Evolutionary conservation across 1,284 basidiomycete genomes (phyloP).

Genomic region (Puccinia horiana): DNA sequence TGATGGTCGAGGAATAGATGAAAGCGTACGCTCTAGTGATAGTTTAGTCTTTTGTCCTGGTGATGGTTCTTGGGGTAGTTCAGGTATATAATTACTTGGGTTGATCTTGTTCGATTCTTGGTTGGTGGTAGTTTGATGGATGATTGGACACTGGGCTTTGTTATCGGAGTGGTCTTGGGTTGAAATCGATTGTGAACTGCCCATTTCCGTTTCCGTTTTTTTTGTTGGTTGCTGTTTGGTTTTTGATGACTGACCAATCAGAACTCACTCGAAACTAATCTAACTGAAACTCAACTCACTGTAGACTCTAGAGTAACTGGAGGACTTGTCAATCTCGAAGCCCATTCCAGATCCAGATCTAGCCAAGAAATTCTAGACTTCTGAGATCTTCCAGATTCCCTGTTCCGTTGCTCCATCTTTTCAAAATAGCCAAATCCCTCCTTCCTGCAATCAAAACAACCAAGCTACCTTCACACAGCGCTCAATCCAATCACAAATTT

Average conservation of each 20-base stretch:
- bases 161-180: background rate
- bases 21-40: conserved; percentile 25
- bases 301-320: too few species aligned
- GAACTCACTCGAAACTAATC: too few species aligned
- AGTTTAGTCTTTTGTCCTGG: conserved; percentile 29
- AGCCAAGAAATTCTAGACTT: too few species aligned
- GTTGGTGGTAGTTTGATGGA: background rate
- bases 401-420: too few species aligned
- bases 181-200: conserved; percentile 25
- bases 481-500: too few species aligned
- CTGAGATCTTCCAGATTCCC: too few species aligned
- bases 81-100: conserved; percentile 32
- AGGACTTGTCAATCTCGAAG: too few species aligned
- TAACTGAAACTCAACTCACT: too few species aligned
- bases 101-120: background rate
- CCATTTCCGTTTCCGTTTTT: background rate
- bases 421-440: too few species aligned
- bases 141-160: conserved; percentile 28
- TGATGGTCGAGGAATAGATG: conserved; percentile 28
- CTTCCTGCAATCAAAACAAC: too few species aligned
- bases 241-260: background rate
- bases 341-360: too few species aligned
- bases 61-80: conserved; percentile 16
- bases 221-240: background rate
- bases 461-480: too few species aligned